phyloP scores from a whole-genome alignment of 2,329 filamentous ascomycete species.

The Exserohilum turcica region DNA sequence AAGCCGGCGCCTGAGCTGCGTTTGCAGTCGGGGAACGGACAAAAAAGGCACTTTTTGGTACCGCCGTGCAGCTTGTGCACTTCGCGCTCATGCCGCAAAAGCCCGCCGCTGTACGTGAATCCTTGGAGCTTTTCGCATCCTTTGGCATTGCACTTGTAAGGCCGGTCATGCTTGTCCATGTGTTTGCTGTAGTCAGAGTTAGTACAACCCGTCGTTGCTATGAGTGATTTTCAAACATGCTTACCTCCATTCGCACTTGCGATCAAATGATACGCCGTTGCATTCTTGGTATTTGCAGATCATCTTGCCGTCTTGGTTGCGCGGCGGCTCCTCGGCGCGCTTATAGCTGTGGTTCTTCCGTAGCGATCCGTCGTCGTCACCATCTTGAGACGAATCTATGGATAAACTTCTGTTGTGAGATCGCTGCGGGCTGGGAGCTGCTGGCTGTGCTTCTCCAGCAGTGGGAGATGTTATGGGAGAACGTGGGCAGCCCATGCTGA shows the following conservation, averaged over 20 bases:
- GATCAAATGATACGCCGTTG: constrained; percentile 70
- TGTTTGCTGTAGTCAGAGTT: constrained; percentile 70
- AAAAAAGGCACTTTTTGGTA: constrained; percentile 84
- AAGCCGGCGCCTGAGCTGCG: constrained; percentile 87
- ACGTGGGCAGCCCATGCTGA: constrained; percentile 38
- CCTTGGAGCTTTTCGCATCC: constrained; percentile 90
- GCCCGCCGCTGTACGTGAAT: constrained; percentile 92
- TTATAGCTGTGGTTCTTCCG: constrained; percentile 48
- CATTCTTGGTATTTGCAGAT: constrained; percentile 73
- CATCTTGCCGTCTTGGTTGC: constrained; percentile 74
- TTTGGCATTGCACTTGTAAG: constrained; percentile 82
- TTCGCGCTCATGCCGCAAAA: constrained; percentile 88
- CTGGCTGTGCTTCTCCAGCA: constrained; percentile 25
- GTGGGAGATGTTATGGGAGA: constrained; percentile 39
- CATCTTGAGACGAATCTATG: constrained; percentile 39
- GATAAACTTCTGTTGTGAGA: constrained; percentile 30
- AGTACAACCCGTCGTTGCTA: constrained; percentile 17
- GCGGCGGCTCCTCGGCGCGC: constrained; percentile 58
- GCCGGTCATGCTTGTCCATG: constrained; percentile 96
- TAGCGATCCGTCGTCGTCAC: constrained; percentile 37
- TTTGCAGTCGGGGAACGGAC: constrained; percentile 85
- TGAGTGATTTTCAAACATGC: constrained; percentile 50
- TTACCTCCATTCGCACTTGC: constrained; percentile 95
- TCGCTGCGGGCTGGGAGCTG: constrained; percentile 27
- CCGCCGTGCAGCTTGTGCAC: constrained; percentile 90